Evolutionary conservation across 2,329 filamentous ascomycete species (phyloP), one percentile per base, ranked within the genome.

Genomic region (Cladorrhinum sp.): DNA sequence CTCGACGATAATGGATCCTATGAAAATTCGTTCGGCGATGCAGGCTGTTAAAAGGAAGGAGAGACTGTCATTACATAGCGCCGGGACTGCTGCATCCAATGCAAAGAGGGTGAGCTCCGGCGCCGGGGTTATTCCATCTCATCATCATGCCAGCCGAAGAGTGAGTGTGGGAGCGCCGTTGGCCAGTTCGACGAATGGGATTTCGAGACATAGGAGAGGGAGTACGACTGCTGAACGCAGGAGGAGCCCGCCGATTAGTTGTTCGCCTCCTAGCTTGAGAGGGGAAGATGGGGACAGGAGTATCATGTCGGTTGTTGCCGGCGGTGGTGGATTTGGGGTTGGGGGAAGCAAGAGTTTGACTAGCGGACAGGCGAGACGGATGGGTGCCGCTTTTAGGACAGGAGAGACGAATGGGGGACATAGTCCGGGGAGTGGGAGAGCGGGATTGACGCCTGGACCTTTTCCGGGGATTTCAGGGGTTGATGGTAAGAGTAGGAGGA

Each of bases 21-120:
- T 79, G 50, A 85, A 84, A 72, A 77, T 86, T 33, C 81, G 83
- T 55, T 80, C 76, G 21, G 83, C 82, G 2, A 73, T 86, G 59
- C 80, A 84, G 66, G 77, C 77, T 21, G 80, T 76, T 67, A 85
- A 83, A 73, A 77, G 79, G 64, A 73, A 71, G 60, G 74, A 74
- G 61, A 70, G 76, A 2, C 68, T 78, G 39, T 78, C 76, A 4
- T 73, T 76, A 58, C 75, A 80, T 62, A 67, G 74, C 2, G 26
- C 26, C 9, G 72, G 71, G 20, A 72, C 74, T 2, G 66, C 73
- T 9, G 67, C 73, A 2, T 72, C 75, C 2, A 75, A 70, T 54
- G 73, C 75, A 23, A 74, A 75, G 64, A 76, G 81, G 26, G 71
- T 80, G 8, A 82, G 81, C 1, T 80, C 81, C 0, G 42, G 42